Base-by-base conservation (phyloP, 2,329 filamentous ascomycete species). In the Eutypella sp. region DNA sequence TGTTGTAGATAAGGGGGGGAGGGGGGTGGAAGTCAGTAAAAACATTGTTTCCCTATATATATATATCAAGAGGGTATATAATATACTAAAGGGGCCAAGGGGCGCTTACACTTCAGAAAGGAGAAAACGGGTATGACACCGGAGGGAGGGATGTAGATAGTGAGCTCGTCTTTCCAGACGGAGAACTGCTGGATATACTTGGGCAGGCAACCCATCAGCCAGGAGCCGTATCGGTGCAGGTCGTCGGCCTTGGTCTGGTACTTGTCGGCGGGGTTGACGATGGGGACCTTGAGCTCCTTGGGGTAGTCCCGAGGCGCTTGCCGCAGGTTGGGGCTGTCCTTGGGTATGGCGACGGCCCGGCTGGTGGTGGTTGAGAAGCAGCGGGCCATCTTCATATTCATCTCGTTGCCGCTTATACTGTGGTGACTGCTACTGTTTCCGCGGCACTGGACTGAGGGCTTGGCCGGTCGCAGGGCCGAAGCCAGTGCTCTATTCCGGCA, bases 141-240 rank as follows among this genome's bases (percentile, higher is more conserved):
- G 31, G 87, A 73, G 1, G 93, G 93, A 40, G 89, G 78, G 63
- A 97, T 93, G 71, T 95, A 92, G 67, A 96, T 89, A 59, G 87
- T 90, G 65, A 99, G 82, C 72, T 99, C 93, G 66, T 99, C 93
- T 75, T 99, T 99, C 93, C 93, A 99, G 46, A 99, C 92, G 11
- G 91, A 95, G 75, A 97, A 97, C 73, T 99, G 93, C 75, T 99
- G 95, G 60, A 99, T 82, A 72, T 96, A 96, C 77, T 96, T 97
- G 60, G 93, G 95, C 63, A 99, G 72, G 69, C 89, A 95, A 57
- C 90, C 91, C 82, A 99, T 92, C 62, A 99, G 74, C 80, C 96
- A 99, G 64, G 95, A 84, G 62, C 93, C 93, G 66, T 99, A 99
- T 62, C 84, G 86, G 77, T 99, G 93, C 65, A 97, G 76, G 64